Evolutionary conservation across 768 basidiomycete genomes (phyloP), one percentile per base, ranked within the genome.

Genomic region (Mycena albidolilacea): DNA sequence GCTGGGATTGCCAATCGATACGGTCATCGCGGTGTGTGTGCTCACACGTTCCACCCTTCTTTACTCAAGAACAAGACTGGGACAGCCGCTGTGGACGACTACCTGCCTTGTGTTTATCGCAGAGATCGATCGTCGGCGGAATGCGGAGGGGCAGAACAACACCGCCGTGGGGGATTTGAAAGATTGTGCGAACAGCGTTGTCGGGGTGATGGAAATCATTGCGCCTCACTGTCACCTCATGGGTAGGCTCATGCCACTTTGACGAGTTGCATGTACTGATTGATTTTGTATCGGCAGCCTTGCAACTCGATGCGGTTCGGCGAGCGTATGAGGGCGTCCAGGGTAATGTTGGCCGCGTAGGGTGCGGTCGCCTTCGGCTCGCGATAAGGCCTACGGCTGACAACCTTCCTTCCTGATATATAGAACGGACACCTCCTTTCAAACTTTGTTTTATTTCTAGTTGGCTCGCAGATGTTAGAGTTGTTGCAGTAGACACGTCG

Each of bases 21-120:
- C 75, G 0, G 62, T 76, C 48, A 66, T 69, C 61, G 77, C 44
- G 52, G 68, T 74, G 21, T 8, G 73, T 61, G n/a, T 43, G 12
- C 21, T 9, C 41, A 3, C 14, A 17, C 39, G n/a, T 5, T n/a
- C n/a, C 35, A 3, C 3, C 44, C 0, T 30, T 14, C 46, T 12
- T n/a, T 6, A 58, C 35, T 23, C 21, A 9, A 2, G 8, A 7
- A 41, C 1, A 39, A 7, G 11, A 8, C 19, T 59, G 1, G 30
- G 2, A 2, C 41, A 72, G 66, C 62, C 67, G 7, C 19, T 72
- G 46, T 72, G 71, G 71, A 64, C 71, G 5, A 39, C 66, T 0
- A 19, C 67, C 5, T 72, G 54, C 44, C 50, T 67, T n/a, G 55
- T 44, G 0, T 57, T 72, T 23, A 64, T 68, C 9, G 38, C 43